A percentile compares a stretch with the other conserved stretches of the same genome.
phyloP scores from a whole-genome alignment of 2,329 filamentous ascomycete genomes.

The Diaporthe sp. region DNA sequence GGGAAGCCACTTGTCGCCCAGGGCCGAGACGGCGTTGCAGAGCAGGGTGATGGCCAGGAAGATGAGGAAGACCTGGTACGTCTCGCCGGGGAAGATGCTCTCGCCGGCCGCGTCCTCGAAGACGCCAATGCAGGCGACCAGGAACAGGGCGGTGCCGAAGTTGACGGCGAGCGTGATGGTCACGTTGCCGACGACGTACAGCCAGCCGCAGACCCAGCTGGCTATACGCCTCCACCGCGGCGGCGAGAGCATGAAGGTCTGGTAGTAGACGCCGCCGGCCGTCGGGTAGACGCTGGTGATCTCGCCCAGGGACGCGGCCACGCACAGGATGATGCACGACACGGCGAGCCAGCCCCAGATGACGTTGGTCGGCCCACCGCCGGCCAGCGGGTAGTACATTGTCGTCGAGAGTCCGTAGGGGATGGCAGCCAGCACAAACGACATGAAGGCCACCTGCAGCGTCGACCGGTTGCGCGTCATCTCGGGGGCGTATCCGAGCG shows the following conservation, averaged over 20 bases:
- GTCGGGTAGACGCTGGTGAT: slow-evolving; percentile 83
- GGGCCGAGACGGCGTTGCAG: slow-evolving; percentile 75
- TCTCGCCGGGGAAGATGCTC: slow-evolving; percentile 60
- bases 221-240: slow-evolving; percentile 72
- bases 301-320: slow-evolving; percentile 79
- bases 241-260: slow-evolving; percentile 81
- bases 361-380: slow-evolving; percentile 77
- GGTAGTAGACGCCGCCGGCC: slow-evolving; percentile 84
- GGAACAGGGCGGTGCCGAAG: slow-evolving; percentile 80
- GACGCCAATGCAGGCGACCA: slow-evolving; percentile 69
- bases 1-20: slow-evolving; percentile 78
- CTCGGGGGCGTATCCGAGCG: slow-evolving; percentile 77
- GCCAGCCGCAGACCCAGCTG: slow-evolving; percentile 82
- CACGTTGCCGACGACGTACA: slow-evolving; percentile 84
- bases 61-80: slow-evolving; percentile 79
- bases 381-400: slow-evolving; percentile 75
- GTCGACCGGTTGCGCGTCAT: slow-evolving; percentile 76
- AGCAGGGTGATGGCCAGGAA: slow-evolving; percentile 78
- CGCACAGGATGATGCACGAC: slow-evolving; percentile 78
- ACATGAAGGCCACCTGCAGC: slow-evolving; percentile 80
- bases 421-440: slow-evolving; percentile 81
- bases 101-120: slow-evolving; percentile 62
- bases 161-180: slow-evolving; percentile 88
- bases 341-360: slow-evolving; percentile 81
- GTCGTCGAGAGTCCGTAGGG: slow-evolving; percentile 82